These are phyloP conservation scores for Aureobasidium sp. DNA, from an alignment of 2,329 filamentous ascomycete genomes.

Conservation along the genomic window DNA sequence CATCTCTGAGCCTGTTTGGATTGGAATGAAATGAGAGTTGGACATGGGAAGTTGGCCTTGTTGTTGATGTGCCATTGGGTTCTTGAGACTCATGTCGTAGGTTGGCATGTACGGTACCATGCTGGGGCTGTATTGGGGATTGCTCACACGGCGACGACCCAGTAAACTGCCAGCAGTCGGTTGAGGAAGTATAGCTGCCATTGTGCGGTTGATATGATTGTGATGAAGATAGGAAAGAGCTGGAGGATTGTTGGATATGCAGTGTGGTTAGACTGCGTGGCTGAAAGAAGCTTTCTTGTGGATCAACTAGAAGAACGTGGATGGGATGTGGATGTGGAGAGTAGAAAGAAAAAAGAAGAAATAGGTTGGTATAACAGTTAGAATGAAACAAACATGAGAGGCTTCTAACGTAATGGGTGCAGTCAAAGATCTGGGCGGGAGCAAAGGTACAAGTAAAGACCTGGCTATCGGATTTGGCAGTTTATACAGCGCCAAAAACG, in stretches of 20 bases:
- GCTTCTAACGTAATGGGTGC: constrained; percentile 11
- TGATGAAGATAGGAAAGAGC: neutral
- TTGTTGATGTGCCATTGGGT: neutral
- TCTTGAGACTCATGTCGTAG: constrained; percentile 6
- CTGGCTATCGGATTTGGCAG: constrained; percentile 13
- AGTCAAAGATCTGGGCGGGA: neutral
- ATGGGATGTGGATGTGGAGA: neutral
- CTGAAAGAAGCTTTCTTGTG: constrained; percentile 8
- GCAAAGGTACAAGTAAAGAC: constrained; percentile 9
- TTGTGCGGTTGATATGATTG: neutral
- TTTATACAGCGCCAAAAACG: constrained; percentile 11
- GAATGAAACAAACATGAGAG: neutral
- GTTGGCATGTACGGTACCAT: constrained; percentile 4
- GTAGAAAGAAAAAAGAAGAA: constrained; percentile 2
- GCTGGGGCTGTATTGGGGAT: neutral
- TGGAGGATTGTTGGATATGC: neutral
- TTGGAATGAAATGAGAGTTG: constrained; percentile 1
- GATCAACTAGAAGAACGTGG: constrained; percentile 3
- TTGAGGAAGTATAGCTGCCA: constrained; percentile 1
- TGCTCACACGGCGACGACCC: constrained; percentile 1
- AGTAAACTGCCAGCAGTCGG: constrained; percentile 4
- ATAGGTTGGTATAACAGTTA: constrained; percentile 5
- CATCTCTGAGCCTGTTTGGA: constrained; percentile 1
- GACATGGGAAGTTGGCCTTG: neutral
- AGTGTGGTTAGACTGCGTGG: neutral